Evolutionary conservation across 1,139 yeast genomes (phyloP).

Genomic region (Geotrichum restrictum): DNA sequence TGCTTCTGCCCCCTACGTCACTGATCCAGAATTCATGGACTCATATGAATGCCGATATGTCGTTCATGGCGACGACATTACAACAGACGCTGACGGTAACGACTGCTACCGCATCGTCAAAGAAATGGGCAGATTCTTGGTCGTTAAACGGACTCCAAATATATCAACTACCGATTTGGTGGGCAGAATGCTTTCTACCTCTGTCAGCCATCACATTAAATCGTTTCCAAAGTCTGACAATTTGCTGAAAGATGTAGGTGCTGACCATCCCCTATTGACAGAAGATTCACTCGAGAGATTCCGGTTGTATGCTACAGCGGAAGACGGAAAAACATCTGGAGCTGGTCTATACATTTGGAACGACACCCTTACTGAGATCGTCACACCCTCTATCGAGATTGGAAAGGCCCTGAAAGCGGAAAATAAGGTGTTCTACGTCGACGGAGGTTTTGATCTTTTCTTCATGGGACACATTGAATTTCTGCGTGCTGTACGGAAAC

Average conservation of each 20-base stretch:
- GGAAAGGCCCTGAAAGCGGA: slow-evolving; percentile 3
- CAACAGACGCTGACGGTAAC: slow-evolving; percentile 90
- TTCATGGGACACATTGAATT: slow-evolving; percentile 90
- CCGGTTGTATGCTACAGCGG: slow-evolving; percentile 58
- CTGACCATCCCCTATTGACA: slow-evolving; percentile 37
- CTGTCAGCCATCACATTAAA: slow-evolving; percentile 55
- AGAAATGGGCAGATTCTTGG: slow-evolving; percentile 78
- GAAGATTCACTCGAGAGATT: slow-evolving; percentile 42
- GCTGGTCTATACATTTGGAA: slow-evolving; percentile 53
- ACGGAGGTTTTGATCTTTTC: slow-evolving; percentile 88
- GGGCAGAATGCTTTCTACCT: slow-evolving; percentile 69
- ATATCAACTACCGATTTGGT: slow-evolving; percentile 94
- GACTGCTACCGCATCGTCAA: slow-evolving; percentile 86
- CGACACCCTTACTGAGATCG: slow-evolving; percentile 30
- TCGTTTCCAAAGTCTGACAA: slow-evolving; percentile 36
- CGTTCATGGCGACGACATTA: slow-evolving; percentile 96
- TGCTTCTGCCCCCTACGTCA: slow-evolving; percentile 88
- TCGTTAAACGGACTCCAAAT: slow-evolving; percentile 88
- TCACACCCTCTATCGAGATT: slow-evolving; percentile 34
- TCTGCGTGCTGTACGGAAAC: slow-evolving; percentile 45
- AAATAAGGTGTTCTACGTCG: slow-evolving; percentile 53
- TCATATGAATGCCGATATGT: slow-evolving; percentile 73
- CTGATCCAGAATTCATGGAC: slow-evolving; percentile 79
- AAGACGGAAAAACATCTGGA: slow-evolving; percentile 57
- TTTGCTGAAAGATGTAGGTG: slow-evolving; percentile 22